phyloP scores from a whole-genome alignment of 148 eudicot species.

The Diospyros kaki region DNA sequence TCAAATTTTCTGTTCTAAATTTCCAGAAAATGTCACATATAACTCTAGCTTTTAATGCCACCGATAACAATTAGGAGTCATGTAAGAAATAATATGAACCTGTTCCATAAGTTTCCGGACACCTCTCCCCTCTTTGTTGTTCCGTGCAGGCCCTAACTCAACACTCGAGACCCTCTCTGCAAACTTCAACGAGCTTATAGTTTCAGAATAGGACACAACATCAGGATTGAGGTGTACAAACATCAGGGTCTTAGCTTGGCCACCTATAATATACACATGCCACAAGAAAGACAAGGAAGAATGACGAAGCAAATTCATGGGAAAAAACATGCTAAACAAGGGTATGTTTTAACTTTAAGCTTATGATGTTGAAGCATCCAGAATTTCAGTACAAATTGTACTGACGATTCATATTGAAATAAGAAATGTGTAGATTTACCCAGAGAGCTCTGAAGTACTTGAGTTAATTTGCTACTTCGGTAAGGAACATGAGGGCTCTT shows the following conservation, averaged over 20 bases:
- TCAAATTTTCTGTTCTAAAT: no score
- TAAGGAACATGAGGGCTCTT: conserved; percentile 75
- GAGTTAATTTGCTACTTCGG: conserved; percentile 81
- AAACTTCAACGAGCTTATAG: conserved; percentile 85
- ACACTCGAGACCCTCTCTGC: conserved; percentile 99
- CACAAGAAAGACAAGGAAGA: background rate
- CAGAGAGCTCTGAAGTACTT: conserved; percentile 76
- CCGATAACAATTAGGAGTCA: background rate
- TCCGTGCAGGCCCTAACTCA: conserved; percentile 91
- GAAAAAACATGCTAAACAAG: background rate
- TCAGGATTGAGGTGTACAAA: conserved; percentile 99
- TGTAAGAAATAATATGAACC: conserved; percentile 35
- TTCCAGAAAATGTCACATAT: no score
- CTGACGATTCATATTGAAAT: no score
- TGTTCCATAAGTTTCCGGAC: conserved; percentile 93
- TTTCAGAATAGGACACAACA: conserved; percentile 81
- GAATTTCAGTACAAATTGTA: no score
- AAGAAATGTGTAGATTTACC: conserved; percentile 33
- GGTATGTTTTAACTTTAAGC: no score
- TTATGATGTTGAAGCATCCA: background rate
- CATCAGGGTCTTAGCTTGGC: conserved; percentile 98
- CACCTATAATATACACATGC: conserved; percentile 49
- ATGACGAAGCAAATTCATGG: background rate
- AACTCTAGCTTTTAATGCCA: no score
- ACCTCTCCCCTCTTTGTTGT: conserved; percentile 83